Percentiles rank a stretch among this genome's conserved stretches.
Evolutionary conservation across 169 alveolate genomes (phyloP).

Genomic region (Cryptosporidium bovis): DNA sequence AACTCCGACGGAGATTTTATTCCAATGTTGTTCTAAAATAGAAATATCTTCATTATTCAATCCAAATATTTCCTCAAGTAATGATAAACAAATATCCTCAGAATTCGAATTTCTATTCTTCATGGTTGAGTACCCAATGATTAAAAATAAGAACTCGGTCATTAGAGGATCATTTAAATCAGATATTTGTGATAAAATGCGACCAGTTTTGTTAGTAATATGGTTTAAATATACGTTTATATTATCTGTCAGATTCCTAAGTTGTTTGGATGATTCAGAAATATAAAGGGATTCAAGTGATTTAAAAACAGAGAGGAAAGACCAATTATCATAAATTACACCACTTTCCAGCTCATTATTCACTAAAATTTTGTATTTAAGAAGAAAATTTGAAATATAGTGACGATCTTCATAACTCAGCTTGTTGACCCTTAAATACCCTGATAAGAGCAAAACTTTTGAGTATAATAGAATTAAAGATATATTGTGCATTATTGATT

Average conservation of each 20-base stretch:
- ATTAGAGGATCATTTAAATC: conserved; percentile 54
- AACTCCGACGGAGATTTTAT: not conserved
- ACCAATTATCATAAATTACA: conserved; percentile 11
- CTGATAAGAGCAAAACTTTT: conserved; percentile 26
- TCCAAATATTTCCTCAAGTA: conserved; percentile 17
- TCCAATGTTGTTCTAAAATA: conserved; percentile 31
- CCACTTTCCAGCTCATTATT: not conserved
- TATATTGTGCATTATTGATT: conserved; percentile 37
- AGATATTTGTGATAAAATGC: conserved; percentile 1
- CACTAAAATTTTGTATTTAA: conserved; percentile 8
- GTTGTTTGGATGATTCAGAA: conserved; percentile 44
- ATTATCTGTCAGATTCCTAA: conserved; percentile 1
- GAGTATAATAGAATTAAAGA: conserved; percentile 22
- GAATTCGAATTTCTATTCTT: not conserved
- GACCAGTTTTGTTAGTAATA: not conserved
- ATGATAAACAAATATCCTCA: not conserved
- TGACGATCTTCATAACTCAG: conserved; percentile 35
- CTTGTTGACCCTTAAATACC: conserved; percentile 10
- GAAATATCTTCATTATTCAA: not conserved
- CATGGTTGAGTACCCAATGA: conserved; percentile 26
- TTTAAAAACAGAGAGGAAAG: conserved; percentile 9
- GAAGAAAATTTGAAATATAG: conserved; percentile 16
- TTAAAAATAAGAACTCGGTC: conserved; percentile 37
- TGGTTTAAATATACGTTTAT: not conserved
- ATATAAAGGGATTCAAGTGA: conserved; percentile 47